Evolutionary conservation across 192 early-diverging fungal genomes (phyloP).

Genomic region (Neocallimastix lanati): DNA sequence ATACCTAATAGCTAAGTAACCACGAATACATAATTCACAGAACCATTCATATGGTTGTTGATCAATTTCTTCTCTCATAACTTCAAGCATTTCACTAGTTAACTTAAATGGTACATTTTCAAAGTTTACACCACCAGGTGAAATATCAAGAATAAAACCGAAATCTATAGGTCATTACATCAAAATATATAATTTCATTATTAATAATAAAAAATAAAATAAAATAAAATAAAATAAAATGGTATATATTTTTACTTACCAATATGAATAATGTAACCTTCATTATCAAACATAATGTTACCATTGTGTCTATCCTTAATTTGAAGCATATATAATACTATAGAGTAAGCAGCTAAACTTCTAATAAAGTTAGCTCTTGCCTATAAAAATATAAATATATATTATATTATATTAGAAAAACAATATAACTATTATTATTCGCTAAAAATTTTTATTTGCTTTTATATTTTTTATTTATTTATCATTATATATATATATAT

Average conservation of each 20-base stretch:
- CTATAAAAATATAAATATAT: slow-evolving; percentile 7
- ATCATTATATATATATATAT: slow-evolving; percentile 1
- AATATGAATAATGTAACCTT: slow-evolving; percentile 94
- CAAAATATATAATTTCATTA: too few relatives aligned
- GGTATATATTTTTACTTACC: slow-evolving; percentile 23
- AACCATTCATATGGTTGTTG: slow-evolving; percentile 73
- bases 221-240: too few relatives aligned
- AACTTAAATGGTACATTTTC: slow-evolving; percentile 96
- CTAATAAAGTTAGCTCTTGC: slow-evolving; percentile 89
- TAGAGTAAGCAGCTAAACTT: slow-evolving; percentile 84
- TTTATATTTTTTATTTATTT: background rate
- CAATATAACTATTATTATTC: too few relatives aligned
- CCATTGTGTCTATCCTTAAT: slow-evolving; percentile 59
- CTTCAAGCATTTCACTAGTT: slow-evolving; percentile 87
- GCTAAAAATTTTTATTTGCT: too few relatives aligned
- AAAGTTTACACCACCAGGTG: slow-evolving; percentile 91
- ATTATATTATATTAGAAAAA: too few relatives aligned
- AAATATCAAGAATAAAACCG: slow-evolving; percentile 95
- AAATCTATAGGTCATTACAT: too few relatives aligned
- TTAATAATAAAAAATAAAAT: too few relatives aligned
- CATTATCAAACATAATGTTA: slow-evolving; percentile 85
- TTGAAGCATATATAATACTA: slow-evolving; percentile 84
- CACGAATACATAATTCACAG: slow-evolving; percentile 74
- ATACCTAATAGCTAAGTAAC: slow-evolving; percentile 64
- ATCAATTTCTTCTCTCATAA: slow-evolving; percentile 79